A percentile compares a stretch with the other conserved stretches of the same genome.
Conservation (phyloP, 208 protist genomes). For the Acanthamoeba pearcei region DNA sequence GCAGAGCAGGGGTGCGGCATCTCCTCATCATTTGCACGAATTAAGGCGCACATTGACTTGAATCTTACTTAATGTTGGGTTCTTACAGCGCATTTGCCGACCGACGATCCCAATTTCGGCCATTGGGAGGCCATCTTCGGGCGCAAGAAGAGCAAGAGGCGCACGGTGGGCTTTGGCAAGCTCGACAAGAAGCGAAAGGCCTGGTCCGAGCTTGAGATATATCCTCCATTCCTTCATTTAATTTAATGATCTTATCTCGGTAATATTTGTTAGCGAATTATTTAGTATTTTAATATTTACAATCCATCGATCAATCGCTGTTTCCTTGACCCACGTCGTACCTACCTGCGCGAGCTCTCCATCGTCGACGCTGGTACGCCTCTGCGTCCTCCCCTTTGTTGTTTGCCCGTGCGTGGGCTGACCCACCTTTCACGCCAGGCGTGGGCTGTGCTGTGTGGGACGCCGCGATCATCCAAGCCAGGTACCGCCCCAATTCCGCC, state of each 20-base stretch:
- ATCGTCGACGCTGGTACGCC: slow-evolving; percentile 80
- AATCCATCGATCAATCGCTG: background rate
- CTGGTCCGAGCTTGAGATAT: slow-evolving; percentile 75
- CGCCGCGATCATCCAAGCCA: slow-evolving; percentile 82
- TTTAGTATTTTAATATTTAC: background rate
- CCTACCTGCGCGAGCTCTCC: slow-evolving; percentile 82
- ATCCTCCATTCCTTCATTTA: background rate
- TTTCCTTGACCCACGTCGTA: slow-evolving; percentile 6
- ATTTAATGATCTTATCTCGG: background rate
- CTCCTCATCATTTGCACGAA: background rate
- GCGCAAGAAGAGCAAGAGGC: slow-evolving; percentile 77
- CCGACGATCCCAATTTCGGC: slow-evolving; percentile 78
- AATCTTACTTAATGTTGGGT: too few species aligned
- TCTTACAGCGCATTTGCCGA: background rate
- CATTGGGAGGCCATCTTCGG: slow-evolving; percentile 81
- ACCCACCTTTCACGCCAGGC: background rate
- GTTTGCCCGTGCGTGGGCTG: background rate
- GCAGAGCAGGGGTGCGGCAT: background rate
- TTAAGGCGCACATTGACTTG: background rate
- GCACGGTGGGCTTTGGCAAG: slow-evolving; percentile 83
- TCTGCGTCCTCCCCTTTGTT: background rate
- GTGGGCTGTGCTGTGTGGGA: slow-evolving; percentile 85
- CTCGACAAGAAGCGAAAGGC: slow-evolving; percentile 80
- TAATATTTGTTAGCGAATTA: too few species aligned
- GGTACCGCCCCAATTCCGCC: background rate